Conservation (phyloP, 768 basidiomycete species). For the Baorangia bicolor region DNA sequence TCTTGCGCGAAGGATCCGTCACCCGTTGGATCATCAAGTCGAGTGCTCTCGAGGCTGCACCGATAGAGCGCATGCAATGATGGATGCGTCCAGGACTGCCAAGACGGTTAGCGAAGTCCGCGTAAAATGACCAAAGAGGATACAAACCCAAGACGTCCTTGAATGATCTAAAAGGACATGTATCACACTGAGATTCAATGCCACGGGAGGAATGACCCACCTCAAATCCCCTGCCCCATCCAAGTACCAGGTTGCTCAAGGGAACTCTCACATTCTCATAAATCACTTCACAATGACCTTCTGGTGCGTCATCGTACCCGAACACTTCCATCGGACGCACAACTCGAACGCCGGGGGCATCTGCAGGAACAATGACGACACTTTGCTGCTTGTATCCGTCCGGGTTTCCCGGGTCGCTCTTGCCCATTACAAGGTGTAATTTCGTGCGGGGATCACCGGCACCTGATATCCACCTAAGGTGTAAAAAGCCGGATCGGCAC, state of each 20-base stretch:
- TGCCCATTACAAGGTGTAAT: constrained; percentile 92
- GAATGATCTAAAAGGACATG: constrained; percentile 65
- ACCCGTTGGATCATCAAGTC: constrained; percentile 88
- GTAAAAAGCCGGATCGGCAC: constrained; percentile 6
- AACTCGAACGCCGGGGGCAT: constrained; percentile 82
- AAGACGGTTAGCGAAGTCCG: not conserved
- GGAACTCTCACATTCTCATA: constrained; percentile 95
- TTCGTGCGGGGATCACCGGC: constrained; percentile 91
- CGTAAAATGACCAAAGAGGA: not conserved
- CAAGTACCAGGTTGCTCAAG: constrained; percentile 75
- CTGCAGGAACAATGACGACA: constrained; percentile 91
- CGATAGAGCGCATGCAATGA: constrained; percentile 97
- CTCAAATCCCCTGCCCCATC: constrained; percentile 96
- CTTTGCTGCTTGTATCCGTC: constrained; percentile 83
- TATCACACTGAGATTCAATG: not conserved
- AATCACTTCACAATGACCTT: constrained; percentile 94
- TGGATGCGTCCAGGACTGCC: constrained; percentile 90
- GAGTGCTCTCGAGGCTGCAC: constrained; percentile 79
- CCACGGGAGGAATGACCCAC: constrained; percentile 34
- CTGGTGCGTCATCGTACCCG: constrained; percentile 93
- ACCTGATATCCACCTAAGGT: constrained; percentile 89
- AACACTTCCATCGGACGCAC: constrained; percentile 93
- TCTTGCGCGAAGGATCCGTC: constrained; percentile 88
- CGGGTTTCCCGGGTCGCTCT: constrained; percentile 84
- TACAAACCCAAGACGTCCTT: constrained; percentile 87